Conservation (phyloP, 2,329 filamentous ascomycete genomes). For the Magnaporthiopsis rhizophila region DNA sequence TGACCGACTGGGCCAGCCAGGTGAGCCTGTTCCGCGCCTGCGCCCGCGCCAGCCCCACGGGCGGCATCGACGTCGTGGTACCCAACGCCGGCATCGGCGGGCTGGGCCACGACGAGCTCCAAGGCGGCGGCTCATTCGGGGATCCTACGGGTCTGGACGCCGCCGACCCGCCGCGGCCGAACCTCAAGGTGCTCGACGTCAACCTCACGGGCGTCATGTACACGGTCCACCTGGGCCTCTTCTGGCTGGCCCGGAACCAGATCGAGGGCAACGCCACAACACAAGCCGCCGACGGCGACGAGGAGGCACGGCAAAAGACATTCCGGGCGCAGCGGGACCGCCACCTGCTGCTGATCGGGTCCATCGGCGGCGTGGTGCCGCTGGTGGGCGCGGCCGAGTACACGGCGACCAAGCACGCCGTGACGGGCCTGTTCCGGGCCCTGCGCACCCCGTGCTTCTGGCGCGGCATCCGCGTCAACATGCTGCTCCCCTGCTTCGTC, state of each 20-base stretch:
- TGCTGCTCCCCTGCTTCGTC: slow-evolving; percentile 58
- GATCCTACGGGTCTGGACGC: slow-evolving; percentile 32
- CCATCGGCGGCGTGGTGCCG: slow-evolving; percentile 43
- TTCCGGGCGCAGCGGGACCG: slow-evolving; percentile 35
- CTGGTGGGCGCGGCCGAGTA: slow-evolving; percentile 42
- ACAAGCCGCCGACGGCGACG: slow-evolving; percentile 11
- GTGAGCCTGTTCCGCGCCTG: slow-evolving; percentile 54
- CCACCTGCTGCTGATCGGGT: slow-evolving; percentile 54
- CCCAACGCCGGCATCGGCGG: slow-evolving; percentile 55
- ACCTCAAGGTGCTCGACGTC: slow-evolving; percentile 47
- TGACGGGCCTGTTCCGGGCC: slow-evolving; percentile 54
- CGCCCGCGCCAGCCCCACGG: slow-evolving; percentile 41
- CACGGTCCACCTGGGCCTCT: slow-evolving; percentile 55
- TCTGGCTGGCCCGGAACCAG: slow-evolving; percentile 43
- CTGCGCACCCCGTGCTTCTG: slow-evolving; percentile 40
- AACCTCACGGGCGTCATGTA: slow-evolving; percentile 57
- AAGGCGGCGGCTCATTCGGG: slow-evolving; percentile 30
- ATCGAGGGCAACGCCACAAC: slow-evolving; percentile 16
- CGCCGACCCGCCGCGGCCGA: slow-evolving; percentile 35
- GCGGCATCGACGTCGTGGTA: slow-evolving; percentile 53
- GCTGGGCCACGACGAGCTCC: slow-evolving; percentile 14
- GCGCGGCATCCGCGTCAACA: slow-evolving; percentile 52
- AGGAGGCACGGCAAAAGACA: neutral
- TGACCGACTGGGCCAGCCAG: slow-evolving; percentile 56
- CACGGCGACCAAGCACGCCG: slow-evolving; percentile 53